A percentile compares a stretch with the other conserved stretches of the same genome.
phyloP scores from a whole-genome alignment of 208 protist species.

The Leishmania mexicana region DNA sequence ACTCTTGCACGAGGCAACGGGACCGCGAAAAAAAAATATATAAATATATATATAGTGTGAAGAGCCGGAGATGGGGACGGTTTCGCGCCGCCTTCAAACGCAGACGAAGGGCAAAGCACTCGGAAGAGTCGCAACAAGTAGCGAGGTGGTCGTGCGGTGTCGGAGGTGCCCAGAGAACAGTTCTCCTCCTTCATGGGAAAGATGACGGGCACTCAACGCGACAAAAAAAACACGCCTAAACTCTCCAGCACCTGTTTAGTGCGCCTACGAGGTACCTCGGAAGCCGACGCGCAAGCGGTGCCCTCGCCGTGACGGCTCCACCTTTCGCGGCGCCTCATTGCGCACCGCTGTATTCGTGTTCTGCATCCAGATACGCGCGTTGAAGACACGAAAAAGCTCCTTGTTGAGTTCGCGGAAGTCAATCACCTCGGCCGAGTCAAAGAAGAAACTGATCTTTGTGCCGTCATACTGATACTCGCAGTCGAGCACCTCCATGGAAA shows the following conservation, averaged over 20 bases:
- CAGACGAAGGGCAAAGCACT: not conserved
- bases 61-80: not conserved
- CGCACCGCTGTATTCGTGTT: conserved; percentile 68
- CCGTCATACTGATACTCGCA: conserved; percentile 92
- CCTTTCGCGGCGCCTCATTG: conserved; percentile 46
- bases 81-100: not conserved
- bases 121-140: not conserved
- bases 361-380: conserved; percentile 91
- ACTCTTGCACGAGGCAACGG: not conserved
- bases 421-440: conserved; percentile 57
- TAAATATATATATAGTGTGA: not conserved
- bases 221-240: not conserved
- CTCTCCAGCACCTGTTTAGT: not conserved
- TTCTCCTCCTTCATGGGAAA: not conserved
- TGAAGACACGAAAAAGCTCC: conserved; percentile 84
- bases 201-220: too few relatives aligned
- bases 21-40: not conserved
- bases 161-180: not conserved
- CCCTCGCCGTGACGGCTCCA: conserved; percentile 15
- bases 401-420: conserved; percentile 83
- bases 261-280: not conserved
- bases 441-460: conserved; percentile 92
- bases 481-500: conserved; percentile 82
- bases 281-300: not conserved
- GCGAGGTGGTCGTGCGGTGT: not conserved